Evolutionary conservation across 2,329 filamentous ascomycete species (phyloP).

Genomic region (Arthrinium phaeospermum): DNA sequence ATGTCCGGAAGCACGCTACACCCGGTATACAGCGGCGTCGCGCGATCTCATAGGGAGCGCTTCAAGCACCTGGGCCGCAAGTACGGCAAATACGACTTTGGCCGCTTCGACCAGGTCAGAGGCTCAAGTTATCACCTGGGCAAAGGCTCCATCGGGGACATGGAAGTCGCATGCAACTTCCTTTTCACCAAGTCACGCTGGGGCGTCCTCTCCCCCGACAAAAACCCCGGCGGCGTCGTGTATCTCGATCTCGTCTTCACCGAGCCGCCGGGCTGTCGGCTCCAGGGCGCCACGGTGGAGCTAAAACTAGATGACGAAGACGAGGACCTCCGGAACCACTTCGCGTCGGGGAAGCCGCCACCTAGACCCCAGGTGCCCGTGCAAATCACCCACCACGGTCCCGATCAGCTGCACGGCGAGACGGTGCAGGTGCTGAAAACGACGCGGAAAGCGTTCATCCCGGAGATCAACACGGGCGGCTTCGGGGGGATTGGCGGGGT

Average conservation of each 20-base stretch:
- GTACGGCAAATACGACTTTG: constrained; percentile 34
- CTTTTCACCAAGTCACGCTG: constrained; percentile 36
- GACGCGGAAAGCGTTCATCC: constrained; percentile 23
- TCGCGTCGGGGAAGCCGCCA: not conserved
- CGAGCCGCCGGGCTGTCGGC: constrained; percentile 32
- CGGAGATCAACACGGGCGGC: constrained; percentile 29
- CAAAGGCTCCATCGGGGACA: constrained; percentile 29
- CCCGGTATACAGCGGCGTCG: not conserved
- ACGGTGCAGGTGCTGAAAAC: constrained; percentile 16
- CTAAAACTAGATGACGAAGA: constrained; percentile 36
- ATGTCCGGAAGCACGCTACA: not conserved
- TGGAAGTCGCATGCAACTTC: constrained; percentile 36
- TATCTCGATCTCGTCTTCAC: constrained; percentile 36
- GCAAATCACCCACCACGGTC: constrained; percentile 34
- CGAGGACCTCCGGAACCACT: constrained; percentile 26
- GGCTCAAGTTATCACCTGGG: constrained; percentile 28
- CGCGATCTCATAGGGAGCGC: not conserved
- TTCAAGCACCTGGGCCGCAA: constrained; percentile 17
- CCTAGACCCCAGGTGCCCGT: constrained; percentile 27
- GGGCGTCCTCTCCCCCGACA: constrained; percentile 31
- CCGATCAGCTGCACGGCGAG: constrained; percentile 31
- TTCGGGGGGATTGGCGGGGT: constrained; percentile 31
- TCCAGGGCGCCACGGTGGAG: constrained; percentile 32
- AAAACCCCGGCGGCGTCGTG: constrained; percentile 35
- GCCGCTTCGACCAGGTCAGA: constrained; percentile 31